Percentiles rank a stretch among this genome's conserved stretches.
Conservation (phyloP, 345 rosid genomes). For the Dimocarpus longan region DNA sequence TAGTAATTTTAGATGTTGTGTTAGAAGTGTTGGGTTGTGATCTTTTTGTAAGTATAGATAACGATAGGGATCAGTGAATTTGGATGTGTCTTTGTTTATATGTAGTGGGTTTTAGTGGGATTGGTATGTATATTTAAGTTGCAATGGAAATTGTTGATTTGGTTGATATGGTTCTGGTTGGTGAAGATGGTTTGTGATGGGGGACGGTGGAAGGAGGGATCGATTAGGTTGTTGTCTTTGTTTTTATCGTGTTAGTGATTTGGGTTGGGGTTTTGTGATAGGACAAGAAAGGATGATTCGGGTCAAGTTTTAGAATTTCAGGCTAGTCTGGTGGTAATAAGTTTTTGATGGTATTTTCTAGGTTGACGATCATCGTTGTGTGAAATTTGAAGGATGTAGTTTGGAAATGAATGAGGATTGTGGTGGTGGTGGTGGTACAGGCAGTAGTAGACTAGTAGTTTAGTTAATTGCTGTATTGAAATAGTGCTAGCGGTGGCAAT, state of each 20-base stretch:
- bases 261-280: neutral
- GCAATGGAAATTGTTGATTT: conserved; percentile 8
- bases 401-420: neutral
- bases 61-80: neutral
- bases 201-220: neutral
- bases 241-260: neutral
- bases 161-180: neutral
- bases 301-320: neutral
- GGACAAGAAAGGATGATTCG: neutral
- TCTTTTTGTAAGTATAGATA: neutral
- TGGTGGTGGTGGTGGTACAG: neutral
- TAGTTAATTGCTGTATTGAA: neutral
- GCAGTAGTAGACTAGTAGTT: neutral
- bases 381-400: neutral
- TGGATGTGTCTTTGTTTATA: neutral
- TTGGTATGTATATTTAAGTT: neutral
- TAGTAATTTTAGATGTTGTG: neutral
- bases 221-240: neutral
- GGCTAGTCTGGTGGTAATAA: neutral
- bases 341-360: neutral
- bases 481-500: neutral
- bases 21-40: neutral
- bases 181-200: neutral
- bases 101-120: neutral
- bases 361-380: neutral